phyloP scores from a whole-genome alignment of 192 early-diverging fungal species.

The Coemansia sp. region DNA sequence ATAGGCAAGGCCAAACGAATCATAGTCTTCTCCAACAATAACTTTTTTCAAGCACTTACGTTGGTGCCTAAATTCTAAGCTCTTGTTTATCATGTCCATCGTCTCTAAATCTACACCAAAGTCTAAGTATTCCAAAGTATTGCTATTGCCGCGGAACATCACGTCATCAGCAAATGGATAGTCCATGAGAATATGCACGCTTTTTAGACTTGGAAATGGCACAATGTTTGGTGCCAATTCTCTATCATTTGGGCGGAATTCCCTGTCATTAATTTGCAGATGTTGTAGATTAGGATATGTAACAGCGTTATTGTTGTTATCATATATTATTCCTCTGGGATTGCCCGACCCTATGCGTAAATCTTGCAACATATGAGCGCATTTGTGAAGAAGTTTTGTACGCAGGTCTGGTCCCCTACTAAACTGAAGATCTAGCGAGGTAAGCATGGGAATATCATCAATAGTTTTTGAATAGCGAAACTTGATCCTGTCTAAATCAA shows the following conservation, averaged over 20 bases:
- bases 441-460: not conserved
- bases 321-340: not conserved
- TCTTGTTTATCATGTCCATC: not conserved
- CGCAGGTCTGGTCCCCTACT: not conserved
- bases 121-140: not conserved
- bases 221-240: not conserved
- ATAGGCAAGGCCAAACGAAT: not conserved
- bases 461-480: not conserved
- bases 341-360: not conserved
- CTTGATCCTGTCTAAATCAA: not conserved
- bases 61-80: not conserved
- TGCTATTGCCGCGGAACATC: conserved; percentile 6
- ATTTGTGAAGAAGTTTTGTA: not conserved
- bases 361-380: not conserved
- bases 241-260: not conserved
- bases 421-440: not conserved
- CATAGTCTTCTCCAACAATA: not conserved
- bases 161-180: conserved; percentile 12
- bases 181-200: not conserved
- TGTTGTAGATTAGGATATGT: not conserved
- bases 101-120: not conserved
- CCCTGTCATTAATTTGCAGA: not conserved
- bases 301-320: not conserved
- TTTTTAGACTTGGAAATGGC: conserved; percentile 1
- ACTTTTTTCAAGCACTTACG: not conserved